Evolutionary conservation across 495 filamentous ascomycete species (phyloP), one percentile per base, ranked within the genome.

Genomic region (Xylaria grammica): DNA sequence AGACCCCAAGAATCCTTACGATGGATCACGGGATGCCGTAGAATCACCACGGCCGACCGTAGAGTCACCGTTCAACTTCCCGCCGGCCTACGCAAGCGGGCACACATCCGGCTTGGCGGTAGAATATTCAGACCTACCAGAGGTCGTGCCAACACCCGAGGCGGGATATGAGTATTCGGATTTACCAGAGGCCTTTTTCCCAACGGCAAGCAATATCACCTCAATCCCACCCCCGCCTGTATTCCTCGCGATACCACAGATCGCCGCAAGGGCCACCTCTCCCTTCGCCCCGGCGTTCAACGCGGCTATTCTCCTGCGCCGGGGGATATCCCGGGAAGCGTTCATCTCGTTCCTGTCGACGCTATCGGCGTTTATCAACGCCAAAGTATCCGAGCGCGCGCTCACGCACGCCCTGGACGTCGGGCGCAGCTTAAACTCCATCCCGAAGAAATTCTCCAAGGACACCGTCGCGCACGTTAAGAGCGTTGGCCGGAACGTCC

Each of bases 271-370:
- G 11, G 49, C 66, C 42, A 56, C 66, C 0, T 53, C 65, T 10
- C 66, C 72, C 4, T 74, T 74, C 59, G 64, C 70, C 6, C 15
- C 26, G 5, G 66, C 68, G 9, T 73, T 69, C 49, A 49, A 53
- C 30, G 49, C 57, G 15, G 24, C 54, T 0, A 46, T 70, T 3
- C 55, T 65, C 0, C 72, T 74, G 9, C 58, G 54, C 38, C 60
- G 61, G 36, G 70, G 70, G 27, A 68, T 74, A 40, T 38, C 68
- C 19, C 17, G 19, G 11, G 66, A 69, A 17, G 50, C 66, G 0
- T 73, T 69, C 68, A 62, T 34, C 24, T 68, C 70, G 2, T 73
- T 72, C 60, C 65, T 74, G 6, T 7, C 36, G 22, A 70, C 72
- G 19, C 60, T 74, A 1, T 72, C 72, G 0, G 69, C 69, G 15